Evolutionary conservation across 2,329 filamentous ascomycete species (phyloP), one percentile per base, ranked within the genome.

Genomic region (Fusarium algeriense): DNA sequence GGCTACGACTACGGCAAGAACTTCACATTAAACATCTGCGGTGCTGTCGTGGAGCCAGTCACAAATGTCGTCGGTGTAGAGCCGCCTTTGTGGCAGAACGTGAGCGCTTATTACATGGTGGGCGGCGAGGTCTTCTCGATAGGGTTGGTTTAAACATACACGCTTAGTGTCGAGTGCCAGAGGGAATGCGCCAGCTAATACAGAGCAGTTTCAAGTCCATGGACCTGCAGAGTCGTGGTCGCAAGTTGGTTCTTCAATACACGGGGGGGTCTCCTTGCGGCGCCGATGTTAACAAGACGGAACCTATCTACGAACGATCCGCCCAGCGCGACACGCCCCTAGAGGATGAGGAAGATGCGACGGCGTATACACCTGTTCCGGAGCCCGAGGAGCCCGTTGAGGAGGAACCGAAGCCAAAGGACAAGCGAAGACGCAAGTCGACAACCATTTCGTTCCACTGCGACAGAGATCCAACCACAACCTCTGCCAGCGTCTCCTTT

Each of bases 371-470:
- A 3, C 65, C 67, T 17, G 62, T 71, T 6, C 68, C 69, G 34
- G 64, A 65, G 41, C 52, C 62, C 4, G 64, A 58, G 15, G 63
- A 64, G 19, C 54, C 63, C 4, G 20, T 38, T 61, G 78, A 70
- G 44, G 57, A 72, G 65, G 78, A 69, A 32, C 65, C 54, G 34
- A 61, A 75, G 50, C 54, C 67, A 28, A 49, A 60, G 13, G 75
- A 75, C 48, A 76, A 75, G 53, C 69, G 60, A 44, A 84, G 88
- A 46, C 85, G 87, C 73, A 96, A 95, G 80, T 97, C 93, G 4
- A 92, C 95, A 15, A 91, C 95, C 64, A 94, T 99, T 81, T 96
- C 94, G 28, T 95, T 98, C 80, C 91, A 96, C 72, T 99, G 96
- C 85, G 95, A 98, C 79, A 90, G 89, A 69, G 94, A 98, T 75